These are phyloP conservation scores for Didymella exigua DNA, from an alignment of 2,329 filamentous ascomycete genomes.

Conservation along the genomic window DNA sequence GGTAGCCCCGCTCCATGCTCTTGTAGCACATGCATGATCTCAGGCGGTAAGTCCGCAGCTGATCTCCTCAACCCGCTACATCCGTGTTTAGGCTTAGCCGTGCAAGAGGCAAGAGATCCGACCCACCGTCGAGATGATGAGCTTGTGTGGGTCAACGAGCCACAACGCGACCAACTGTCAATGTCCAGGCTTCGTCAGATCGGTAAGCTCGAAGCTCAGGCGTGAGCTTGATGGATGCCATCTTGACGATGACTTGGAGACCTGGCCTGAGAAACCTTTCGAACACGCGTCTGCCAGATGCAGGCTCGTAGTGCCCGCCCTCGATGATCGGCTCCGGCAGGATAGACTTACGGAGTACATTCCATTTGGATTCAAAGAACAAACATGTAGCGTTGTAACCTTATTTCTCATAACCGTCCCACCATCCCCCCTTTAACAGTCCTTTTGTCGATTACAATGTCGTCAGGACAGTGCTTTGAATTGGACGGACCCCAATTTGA, in stretches of 20 bases:
- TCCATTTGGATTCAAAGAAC: neutral
- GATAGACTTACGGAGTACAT: neutral
- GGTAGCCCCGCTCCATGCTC: conserved; percentile 6
- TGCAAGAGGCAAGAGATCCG: neutral
- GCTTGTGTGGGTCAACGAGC: neutral
- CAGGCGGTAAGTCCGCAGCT: conserved; percentile 25
- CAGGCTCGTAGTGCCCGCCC: neutral
- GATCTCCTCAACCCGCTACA: too few species aligned
- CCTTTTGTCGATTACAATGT: neutral
- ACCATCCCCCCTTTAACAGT: neutral
- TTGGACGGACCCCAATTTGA: neutral
- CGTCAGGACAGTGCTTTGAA: neutral
- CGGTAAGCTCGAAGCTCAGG: neutral
- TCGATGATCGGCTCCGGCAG: neutral
- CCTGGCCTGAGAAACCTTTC: neutral
- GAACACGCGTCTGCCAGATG: neutral
- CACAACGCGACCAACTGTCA: neutral
- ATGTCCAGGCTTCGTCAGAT: neutral
- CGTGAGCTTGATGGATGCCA: neutral
- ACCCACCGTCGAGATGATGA: neutral
- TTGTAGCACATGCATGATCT: conserved; percentile 19
- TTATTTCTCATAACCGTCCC: neutral
- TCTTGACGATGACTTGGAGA: neutral
- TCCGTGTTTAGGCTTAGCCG: neutral
- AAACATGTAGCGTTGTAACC: too few species aligned